Base-by-base conservation (phyloP, 176 grass and related monocot species). In the Carex parvula region DNA sequence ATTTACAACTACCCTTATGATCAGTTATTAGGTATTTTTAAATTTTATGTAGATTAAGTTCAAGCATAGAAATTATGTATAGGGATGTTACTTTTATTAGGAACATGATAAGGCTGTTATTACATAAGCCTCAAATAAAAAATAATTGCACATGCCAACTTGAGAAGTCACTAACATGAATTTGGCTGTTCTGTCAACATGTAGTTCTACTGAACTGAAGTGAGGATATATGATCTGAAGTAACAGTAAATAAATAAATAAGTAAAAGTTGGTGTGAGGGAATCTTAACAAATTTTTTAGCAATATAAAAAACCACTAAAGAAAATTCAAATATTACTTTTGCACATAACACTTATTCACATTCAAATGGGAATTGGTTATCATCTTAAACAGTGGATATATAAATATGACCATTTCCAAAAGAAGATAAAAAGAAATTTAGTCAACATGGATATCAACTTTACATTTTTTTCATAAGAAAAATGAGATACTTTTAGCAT, bases 151-250 rank as follows among this genome's bases (percentile, higher is more conserved):
- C 46, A 54, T 76, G 71, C 21, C 71, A 12, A 76, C 71, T 30
- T 54, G 12, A 30, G 4, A 73, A 3, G 72, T 55, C 2, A 53
- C 71, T 76, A 55, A 30, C 46, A 54, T 76, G 21, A 76, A 29
- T 75, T 76, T 55, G 72, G 72, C 72, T 76, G 48, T 76, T 76
- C 22, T 76, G 13, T 15, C 48, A 76, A 22, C 72, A 55, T 76
- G 48, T 76, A 73, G 41, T 16, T 54, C 48, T 76, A 15, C 3
- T 55, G 48, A 76, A 30, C 22, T 76, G 6, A 76, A 30, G 48
- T 76, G 48, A 22, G 13, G 22, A 76, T 76, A 22, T 76, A 6
- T 50, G 46, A 50, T 50, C 14, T 30, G 13, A 30, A 16, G 4
- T 76, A 50, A 55, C 32, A 54, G 16, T 15, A 16, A 75, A 8